phyloP scores from a whole-genome alignment of 331 rosid species.

The Acacia pycnantha region DNA sequence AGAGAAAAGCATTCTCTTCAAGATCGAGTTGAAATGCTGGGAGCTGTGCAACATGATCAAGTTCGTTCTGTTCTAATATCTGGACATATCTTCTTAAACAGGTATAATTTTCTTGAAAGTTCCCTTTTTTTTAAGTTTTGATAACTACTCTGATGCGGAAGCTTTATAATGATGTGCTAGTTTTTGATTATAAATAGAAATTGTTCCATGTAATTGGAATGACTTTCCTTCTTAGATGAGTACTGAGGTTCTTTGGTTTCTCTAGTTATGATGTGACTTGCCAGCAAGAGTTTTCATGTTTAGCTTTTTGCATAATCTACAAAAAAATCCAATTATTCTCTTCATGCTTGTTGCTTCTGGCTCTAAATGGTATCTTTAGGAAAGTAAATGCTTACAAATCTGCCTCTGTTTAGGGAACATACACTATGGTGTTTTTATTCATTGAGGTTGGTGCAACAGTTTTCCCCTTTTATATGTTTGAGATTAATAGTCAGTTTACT shows the following conservation, averaged over 20 bases:
- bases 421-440: neutral
- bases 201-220: neutral
- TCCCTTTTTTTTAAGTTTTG: neutral
- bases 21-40: conserved; percentile 96
- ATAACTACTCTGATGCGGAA: neutral
- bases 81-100: conserved; percentile 92
- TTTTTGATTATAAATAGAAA: neutral
- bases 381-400: neutral
- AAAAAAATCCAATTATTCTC: neutral
- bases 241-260: neutral
- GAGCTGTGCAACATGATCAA: conserved; percentile 81
- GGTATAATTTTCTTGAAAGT: conserved; percentile 38
- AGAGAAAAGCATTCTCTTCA: conserved; percentile 92
- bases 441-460: neutral
- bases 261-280: neutral
- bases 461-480: neutral
- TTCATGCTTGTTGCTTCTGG: neutral
- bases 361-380: neutral
- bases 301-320: neutral
- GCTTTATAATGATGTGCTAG: neutral
- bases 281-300: neutral
- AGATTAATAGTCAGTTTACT: neutral
- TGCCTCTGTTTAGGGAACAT: neutral
- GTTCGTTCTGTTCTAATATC: conserved; percentile 72
- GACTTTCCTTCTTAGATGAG: neutral